phyloP scores from a whole-genome alignment of 495 filamentous ascomycete genomes.

The Penicillium herquei region DNA sequence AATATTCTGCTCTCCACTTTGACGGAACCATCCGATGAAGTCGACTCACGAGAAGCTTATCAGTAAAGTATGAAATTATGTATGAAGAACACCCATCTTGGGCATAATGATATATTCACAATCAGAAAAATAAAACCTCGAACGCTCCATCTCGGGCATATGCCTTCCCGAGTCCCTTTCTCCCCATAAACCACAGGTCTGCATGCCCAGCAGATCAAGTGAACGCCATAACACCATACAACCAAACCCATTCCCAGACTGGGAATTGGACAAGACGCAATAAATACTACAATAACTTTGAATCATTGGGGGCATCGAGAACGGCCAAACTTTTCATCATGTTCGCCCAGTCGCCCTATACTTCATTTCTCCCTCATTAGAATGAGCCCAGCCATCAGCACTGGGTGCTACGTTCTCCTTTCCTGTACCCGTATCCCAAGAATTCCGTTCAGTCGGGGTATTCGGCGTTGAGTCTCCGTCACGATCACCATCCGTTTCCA shows the following conservation, averaged over 20 bases:
- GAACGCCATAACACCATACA: conserved; percentile 11
- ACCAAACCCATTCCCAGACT: background rate
- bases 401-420: conserved; percentile 16
- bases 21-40: conserved; percentile 9
- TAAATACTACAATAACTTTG: background rate
- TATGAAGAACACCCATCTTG: background rate
- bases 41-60: background rate
- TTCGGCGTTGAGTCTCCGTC: background rate
- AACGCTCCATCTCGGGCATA: background rate
- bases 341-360: conserved; percentile 7
- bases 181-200: background rate
- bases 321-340: conserved; percentile 1
- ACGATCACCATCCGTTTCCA: conserved; percentile 9
- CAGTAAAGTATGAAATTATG: background rate
- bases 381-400: conserved; percentile 1
- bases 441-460: background rate
- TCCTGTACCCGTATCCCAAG: background rate
- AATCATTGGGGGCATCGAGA: too few relatives aligned
- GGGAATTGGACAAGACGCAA: background rate
- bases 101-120: conserved; percentile 9
- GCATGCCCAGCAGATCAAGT: background rate
- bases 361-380: conserved; percentile 15
- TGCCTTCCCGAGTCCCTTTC: background rate
- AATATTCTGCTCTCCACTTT: conserved; percentile 5
- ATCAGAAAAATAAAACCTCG: background rate